Percentiles rank a stretch among this genome's conserved stretches.
phyloP scores from a whole-genome alignment of 2,329 filamentous ascomycete species.

The Fusarium odoratissimum region DNA sequence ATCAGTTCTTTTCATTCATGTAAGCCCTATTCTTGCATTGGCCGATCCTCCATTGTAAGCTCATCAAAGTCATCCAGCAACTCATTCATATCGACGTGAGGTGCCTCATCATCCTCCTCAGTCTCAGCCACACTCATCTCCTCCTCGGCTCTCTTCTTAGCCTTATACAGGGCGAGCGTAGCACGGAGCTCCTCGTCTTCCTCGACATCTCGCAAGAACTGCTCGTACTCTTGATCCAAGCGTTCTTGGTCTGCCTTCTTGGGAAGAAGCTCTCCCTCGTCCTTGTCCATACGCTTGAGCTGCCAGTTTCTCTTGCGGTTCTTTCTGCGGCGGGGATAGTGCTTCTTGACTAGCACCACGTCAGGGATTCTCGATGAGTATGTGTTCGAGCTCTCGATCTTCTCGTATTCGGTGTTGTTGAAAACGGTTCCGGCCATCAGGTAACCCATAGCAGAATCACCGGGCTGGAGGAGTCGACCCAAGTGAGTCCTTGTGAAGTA shows the following conservation, averaged over 20 bases:
- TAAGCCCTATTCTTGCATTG: constrained; percentile 50
- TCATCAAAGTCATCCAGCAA: constrained; percentile 94
- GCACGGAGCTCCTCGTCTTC: constrained; percentile 90
- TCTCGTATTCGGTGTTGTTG: constrained; percentile 89
- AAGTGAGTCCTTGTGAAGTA: constrained; percentile 94
- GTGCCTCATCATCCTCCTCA: constrained; percentile 73
- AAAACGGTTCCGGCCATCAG: constrained; percentile 89
- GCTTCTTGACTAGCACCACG: constrained; percentile 96
- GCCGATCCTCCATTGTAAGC: constrained; percentile 58
- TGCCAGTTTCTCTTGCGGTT: constrained; percentile 86
- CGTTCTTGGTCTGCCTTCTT: constrained; percentile 89
- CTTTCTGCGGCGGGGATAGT: constrained; percentile 89
- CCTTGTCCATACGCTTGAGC: constrained; percentile 91
- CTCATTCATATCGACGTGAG: constrained; percentile 81
- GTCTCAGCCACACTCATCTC: constrained; percentile 77
- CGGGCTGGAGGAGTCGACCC: constrained; percentile 84
- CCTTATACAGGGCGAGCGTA: constrained; percentile 89
- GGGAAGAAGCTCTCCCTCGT: constrained; percentile 87
- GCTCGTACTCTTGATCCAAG: constrained; percentile 93
- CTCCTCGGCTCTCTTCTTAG: constrained; percentile 62
- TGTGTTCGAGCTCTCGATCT: constrained; percentile 79
- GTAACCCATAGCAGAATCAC: constrained; percentile 96
- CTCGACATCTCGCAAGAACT: constrained; percentile 97
- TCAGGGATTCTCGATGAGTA: constrained; percentile 87
- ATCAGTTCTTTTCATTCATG: constrained; percentile 42